Evolutionary conservation across 305 asterid species (phyloP).

Genomic region (Rubia peregrina): DNA sequence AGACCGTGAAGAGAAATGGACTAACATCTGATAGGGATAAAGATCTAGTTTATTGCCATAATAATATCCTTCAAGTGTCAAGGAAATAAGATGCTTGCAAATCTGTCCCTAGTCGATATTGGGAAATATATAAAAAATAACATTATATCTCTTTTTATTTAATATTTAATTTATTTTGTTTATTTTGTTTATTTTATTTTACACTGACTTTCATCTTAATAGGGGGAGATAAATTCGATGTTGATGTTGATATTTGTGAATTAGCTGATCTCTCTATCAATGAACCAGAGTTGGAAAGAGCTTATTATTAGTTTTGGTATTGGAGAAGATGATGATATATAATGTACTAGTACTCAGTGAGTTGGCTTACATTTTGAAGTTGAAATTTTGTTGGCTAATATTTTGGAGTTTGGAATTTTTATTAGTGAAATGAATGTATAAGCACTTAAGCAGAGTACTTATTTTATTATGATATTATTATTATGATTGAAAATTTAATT

Average conservation of each 20-base stretch:
- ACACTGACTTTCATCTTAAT: neutral
- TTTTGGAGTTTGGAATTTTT: too few species aligned
- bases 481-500: too few species aligned
- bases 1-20: conserved; percentile 4
- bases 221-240: neutral
- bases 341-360: too few species aligned
- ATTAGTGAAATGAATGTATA: too few species aligned
- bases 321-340: too few species aligned
- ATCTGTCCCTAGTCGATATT: neutral
- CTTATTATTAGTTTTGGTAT: too few species aligned
- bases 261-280: neutral
- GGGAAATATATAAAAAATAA: conserved; percentile 5
- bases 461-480: too few species aligned
- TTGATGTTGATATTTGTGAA: neutral
- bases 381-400: too few species aligned
- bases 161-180: neutral
- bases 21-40: neutral
- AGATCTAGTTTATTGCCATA: neutral
- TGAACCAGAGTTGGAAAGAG: neutral
- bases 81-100: neutral
- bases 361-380: too few species aligned
- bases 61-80: neutral
- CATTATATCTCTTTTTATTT: neutral
- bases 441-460: too few species aligned
- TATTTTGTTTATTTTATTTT: too few species aligned